A percentile compares a stretch with the other conserved stretches of the same genome.
These are phyloP conservation scores for Scolecobasidium constrictum DNA, from an alignment of 2,329 filamentous ascomycete genomes.

Conservation along the genomic window DNA sequence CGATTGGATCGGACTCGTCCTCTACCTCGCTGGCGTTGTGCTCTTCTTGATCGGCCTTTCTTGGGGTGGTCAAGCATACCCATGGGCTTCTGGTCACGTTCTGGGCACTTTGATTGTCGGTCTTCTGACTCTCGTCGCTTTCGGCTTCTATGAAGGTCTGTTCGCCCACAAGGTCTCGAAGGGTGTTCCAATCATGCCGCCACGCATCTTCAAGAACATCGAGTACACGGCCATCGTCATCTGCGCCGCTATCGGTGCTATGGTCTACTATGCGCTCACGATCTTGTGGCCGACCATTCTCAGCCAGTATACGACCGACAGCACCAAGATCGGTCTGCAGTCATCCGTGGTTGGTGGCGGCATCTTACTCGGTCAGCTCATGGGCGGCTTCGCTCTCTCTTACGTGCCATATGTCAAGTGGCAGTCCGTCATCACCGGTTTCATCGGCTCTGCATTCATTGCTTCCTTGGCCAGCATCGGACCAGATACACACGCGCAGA, in stretches of 20 bases:
- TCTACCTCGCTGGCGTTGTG: conserved; percentile 35
- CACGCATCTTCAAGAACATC: conserved; percentile 30
- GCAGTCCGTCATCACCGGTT: conserved; percentile 23
- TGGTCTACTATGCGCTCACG: conserved; percentile 35
- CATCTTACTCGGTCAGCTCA: conserved; percentile 29
- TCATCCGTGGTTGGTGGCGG: conserved; percentile 32
- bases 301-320: conserved; percentile 29
- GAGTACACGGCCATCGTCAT: conserved; percentile 30
- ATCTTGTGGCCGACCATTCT: conserved; percentile 36
- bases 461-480: conserved; percentile 21
- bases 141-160: conserved; percentile 25
- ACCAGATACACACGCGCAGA: conserved; percentile 20
- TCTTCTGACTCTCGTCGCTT: conserved; percentile 21
- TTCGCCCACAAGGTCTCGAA: conserved; percentile 17
- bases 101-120: conserved; percentile 23
- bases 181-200: conserved; percentile 31
- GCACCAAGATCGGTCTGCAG: conserved; percentile 30
- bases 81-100: conserved; percentile 9
- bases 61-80: conserved; percentile 25
- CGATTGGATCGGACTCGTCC: conserved; percentile 36
- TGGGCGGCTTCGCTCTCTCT: conserved; percentile 26
- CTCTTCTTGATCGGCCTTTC: conserved; percentile 37
- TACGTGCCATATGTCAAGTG: conserved; percentile 27
- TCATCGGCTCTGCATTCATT: conserved; percentile 23
- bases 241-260: conserved; percentile 30